Percentiles rank a stretch among this genome's conserved stretches.
Conservation (phyloP, 179 eudicot species). For the Spinacia oleracea region DNA sequence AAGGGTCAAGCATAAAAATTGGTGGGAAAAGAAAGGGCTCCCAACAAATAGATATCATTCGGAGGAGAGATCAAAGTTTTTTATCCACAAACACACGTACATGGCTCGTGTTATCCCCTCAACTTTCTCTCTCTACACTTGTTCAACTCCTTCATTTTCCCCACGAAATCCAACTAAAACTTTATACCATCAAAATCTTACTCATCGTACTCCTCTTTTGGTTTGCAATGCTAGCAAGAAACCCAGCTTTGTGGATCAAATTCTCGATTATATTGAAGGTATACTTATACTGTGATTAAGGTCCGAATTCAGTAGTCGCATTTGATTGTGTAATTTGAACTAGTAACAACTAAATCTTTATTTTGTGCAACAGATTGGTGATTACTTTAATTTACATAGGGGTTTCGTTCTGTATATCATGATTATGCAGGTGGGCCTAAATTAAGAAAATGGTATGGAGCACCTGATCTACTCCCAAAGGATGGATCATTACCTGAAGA, state of each 20-base stretch:
- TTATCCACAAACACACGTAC: conserved; percentile 6
- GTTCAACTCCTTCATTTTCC: conserved; percentile 13
- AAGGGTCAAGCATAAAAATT: neutral
- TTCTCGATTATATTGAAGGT: conserved; percentile 98
- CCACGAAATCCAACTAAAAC: conserved; percentile 16
- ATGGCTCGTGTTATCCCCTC: conserved; percentile 39
- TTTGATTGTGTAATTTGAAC: neutral
- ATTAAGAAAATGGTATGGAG: conserved; percentile 97
- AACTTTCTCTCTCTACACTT: conserved; percentile 34
- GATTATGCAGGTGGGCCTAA: conserved; percentile 80
- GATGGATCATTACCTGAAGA: conserved; percentile 54
- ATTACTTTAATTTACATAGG: too few relatives aligned
- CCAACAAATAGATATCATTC: neutral
- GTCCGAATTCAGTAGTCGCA: neutral
- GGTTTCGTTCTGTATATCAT: neutral
- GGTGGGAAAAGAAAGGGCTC: neutral
- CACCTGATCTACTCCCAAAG: conserved; percentile 79
- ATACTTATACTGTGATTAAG: neutral
- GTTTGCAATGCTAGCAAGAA: conserved; percentile 53
- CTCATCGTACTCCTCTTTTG: conserved; percentile 8
- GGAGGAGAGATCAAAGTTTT: neutral
- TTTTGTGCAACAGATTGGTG: too few relatives aligned
- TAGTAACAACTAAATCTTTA: too few relatives aligned
- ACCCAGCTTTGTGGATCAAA: conserved; percentile 67
- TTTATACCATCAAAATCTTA: neutral